phyloP scores from a whole-genome alignment of 2,329 filamentous ascomycete species.

The Onygenales sp. region DNA sequence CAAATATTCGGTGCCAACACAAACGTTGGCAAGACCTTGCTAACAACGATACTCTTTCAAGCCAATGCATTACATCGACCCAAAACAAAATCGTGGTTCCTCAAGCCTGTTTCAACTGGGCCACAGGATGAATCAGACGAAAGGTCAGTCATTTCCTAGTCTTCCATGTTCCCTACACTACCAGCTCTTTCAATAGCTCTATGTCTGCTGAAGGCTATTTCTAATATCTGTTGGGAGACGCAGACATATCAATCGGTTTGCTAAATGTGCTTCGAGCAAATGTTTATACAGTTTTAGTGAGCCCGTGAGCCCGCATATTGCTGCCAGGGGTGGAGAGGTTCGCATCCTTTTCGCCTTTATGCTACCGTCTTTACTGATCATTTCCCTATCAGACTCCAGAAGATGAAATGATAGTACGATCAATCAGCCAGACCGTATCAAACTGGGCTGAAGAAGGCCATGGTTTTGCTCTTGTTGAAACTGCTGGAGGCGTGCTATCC shows the following conservation, averaged over 20 bases:
- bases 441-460: slow-evolving; percentile 12
- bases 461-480: slow-evolving; percentile 48
- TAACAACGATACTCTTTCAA: slow-evolving; percentile 62
- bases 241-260: slow-evolving; percentile 56
- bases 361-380: background rate
- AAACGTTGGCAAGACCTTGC: slow-evolving; percentile 74
- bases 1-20: slow-evolving; percentile 81
- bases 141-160: slow-evolving; percentile 32
- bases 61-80: slow-evolving; percentile 42
- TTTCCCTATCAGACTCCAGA: slow-evolving; percentile 34
- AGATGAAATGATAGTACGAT: slow-evolving; percentile 43
- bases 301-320: slow-evolving; percentile 69
- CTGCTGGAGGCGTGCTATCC: slow-evolving; percentile 72
- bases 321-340: slow-evolving; percentile 46
- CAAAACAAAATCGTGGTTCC: slow-evolving; percentile 43
- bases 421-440: slow-evolving; percentile 37
- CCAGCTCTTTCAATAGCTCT: background rate
- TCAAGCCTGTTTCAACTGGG: slow-evolving; percentile 79
- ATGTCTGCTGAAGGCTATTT: background rate
- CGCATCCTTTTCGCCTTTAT: slow-evolving; percentile 2
- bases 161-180: background rate
- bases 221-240: background rate
- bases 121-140: slow-evolving; percentile 60
- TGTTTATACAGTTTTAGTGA: slow-evolving; percentile 63
- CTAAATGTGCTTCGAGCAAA: slow-evolving; percentile 46